Evolutionary conservation across 1,284 basidiomycete species (phyloP).

Genomic region (Irpex rosettiformis): DNA sequence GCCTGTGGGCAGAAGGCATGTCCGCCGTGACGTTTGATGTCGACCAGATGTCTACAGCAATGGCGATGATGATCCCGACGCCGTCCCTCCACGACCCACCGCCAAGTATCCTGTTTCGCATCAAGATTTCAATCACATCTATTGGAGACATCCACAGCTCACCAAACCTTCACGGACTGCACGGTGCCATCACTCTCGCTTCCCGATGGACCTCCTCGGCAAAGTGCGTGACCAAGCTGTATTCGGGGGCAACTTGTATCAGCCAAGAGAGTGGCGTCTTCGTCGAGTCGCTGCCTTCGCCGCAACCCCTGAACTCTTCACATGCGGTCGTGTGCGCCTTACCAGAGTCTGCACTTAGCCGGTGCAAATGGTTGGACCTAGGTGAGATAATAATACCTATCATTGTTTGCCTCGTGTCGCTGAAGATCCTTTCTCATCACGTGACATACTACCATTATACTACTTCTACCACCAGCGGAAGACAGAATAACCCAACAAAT

Average conservation of each 20-base stretch:
- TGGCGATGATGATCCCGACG: constrained; percentile 19
- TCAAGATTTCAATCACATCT: constrained; percentile 49
- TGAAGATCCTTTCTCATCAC: constrained; percentile 16
- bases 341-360: constrained; percentile 56
- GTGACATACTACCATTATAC: constrained; percentile 16
- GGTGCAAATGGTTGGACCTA: constrained; percentile 56
- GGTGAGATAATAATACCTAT: constrained; percentile 32
- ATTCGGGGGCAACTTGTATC: constrained; percentile 43
- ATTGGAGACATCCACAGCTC: constrained; percentile 45
- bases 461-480: constrained; percentile 34
- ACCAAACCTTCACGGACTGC: constrained; percentile 57
- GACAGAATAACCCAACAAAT: constrained; percentile 65
- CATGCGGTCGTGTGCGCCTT: constrained; percentile 40
- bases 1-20: constrained; percentile 66
- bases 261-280: constrained; percentile 48
- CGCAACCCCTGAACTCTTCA: constrained; percentile 19
- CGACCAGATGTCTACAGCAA: constrained; percentile 38
- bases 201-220: constrained; percentile 47
- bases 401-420: constrained; percentile 19
- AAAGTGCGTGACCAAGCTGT: constrained; percentile 60
- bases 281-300: constrained; percentile 38
- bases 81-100: constrained; percentile 27
- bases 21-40: constrained; percentile 52
- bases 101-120: constrained; percentile 39
- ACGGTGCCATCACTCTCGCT: constrained; percentile 52